Evolutionary conservation across 2,329 filamentous ascomycete genomes (phyloP), one percentile per base, ranked within the genome.

Genomic region (Fusarium sp.): DNA sequence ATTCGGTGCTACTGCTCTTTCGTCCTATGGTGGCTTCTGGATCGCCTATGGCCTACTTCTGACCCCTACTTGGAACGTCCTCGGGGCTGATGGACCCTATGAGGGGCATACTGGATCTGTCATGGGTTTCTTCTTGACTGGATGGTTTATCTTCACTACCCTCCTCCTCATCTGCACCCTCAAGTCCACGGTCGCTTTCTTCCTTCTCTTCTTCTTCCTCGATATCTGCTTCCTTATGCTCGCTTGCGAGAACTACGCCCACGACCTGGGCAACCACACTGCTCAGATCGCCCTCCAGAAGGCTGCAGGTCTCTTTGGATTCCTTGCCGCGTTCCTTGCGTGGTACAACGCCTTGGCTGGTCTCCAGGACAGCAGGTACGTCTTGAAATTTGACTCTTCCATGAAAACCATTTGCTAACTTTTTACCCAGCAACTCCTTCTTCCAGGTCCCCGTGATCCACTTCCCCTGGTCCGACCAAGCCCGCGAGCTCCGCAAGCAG

Each of bases 381-480:
- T 84, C 7, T 20, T n/a, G 23, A 1, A 32, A 32, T 23, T 25
- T 50, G 18, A 54, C 16, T 66, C 30, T 37, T 20, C 16, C 16
- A 56, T n/a, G 20, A 13, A 30, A n/a, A 34, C 43, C 39, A 20
- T 5, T 69, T n/a, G 69, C 83, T 87, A 81, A 87, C 80, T 58
- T 56, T 16, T 23, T 62, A 10, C n/a, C 65, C 52, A 97, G 94
- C 87, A 92, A 92, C 85, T 92, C 90, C 32, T 98, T 98, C 91
- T 97, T 98, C 88, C 88, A 97, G 83, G 91, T 97, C 72, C 96
- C 95, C 61, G 95, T 98, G 73, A 92, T 93, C 79, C 95, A 98
- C 88, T 97, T 98, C 88, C 96, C 95, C 64, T 98, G 96, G 96
- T 96, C 94, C 41, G 92, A 93, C 79, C 93, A 93, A 85, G 93